Evolutionary conservation across 805 yeast species (phyloP), one percentile per base, ranked within the genome.

Genomic region (Suhomyces tanzawaensis): DNA sequence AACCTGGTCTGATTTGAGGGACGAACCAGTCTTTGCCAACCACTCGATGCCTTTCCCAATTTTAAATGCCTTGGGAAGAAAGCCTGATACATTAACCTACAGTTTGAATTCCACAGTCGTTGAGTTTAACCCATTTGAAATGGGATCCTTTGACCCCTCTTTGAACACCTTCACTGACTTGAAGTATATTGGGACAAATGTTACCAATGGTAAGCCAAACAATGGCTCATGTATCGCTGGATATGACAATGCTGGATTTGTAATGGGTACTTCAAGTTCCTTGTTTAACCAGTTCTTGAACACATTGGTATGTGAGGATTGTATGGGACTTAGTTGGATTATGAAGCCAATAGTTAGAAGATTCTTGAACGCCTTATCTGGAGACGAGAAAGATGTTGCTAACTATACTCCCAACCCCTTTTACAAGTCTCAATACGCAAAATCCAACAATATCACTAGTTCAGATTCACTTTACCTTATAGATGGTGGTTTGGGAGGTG

Each of bases 21-120:
- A 55, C 33, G 34, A 48, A 28, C 29, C 39, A 2, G 39, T 50
- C 3, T 68, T 68, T 41, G 39, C 48, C 22, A 57, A 61, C 37
- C 64, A 64, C 37, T 63, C 66, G 8, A 64, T 64, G 64, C 73
- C 73, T 12, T 68, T 65, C 42, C 73, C 73, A 4, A 42, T 68
- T 7, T 46, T 67, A 8, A 51, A 59, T 4, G 62, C 70, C 1
- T 41, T 64, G 29, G 73, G 68, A 7, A 51, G 72, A 29, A 48
- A 49, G 19, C 71, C 71, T 3, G 57, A 55, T 1, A 52, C 65
- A 4, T 23, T 53, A 11, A 55, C 46, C 1, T 63, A 59, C 44
- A 54, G 57, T 44, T 42, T 55, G 35, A 63, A 66, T 48, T 62
- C 71, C 11, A 65, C 72, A 2, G 58, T 66, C 2, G 49, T 67